These are phyloP conservation scores for Penicillium sp. DNA, from an alignment of 2,329 filamentous ascomycete genomes.

Conservation along the genomic window DNA sequence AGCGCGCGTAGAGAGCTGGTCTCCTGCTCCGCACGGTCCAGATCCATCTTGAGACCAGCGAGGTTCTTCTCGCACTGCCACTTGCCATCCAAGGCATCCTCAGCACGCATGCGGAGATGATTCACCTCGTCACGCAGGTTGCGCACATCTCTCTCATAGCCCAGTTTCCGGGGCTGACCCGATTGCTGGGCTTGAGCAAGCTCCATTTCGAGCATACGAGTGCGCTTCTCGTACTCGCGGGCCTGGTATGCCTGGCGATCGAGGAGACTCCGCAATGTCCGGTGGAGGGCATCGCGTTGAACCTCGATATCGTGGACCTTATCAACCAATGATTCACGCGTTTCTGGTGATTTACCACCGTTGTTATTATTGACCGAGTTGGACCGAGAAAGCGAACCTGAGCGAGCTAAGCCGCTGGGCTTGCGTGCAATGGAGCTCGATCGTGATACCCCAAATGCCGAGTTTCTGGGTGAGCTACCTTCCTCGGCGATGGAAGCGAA, in stretches of 20 bases:
- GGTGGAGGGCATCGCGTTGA: conserved; percentile 88
- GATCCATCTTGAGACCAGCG: conserved; percentile 86
- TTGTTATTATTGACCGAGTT: conserved; percentile 42
- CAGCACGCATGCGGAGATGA: conserved; percentile 76
- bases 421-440: conserved; percentile 66
- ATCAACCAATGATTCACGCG: conserved; percentile 69
- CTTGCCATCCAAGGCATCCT: conserved; percentile 92
- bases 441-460: conserved; percentile 55
- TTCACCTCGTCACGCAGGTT: conserved; percentile 81
- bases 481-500: conserved; percentile 64
- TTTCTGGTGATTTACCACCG: conserved; percentile 54
- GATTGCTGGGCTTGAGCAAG: conserved; percentile 67
- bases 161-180: conserved; percentile 67
- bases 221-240: conserved; percentile 77
- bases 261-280: conserved; percentile 78
- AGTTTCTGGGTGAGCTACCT: conserved; percentile 45
- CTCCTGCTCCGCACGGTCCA: conserved; percentile 92
- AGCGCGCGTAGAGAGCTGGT: conserved; percentile 77
- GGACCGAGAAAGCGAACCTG: conserved; percentile 59
- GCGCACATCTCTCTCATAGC: conserved; percentile 80
- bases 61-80: conserved; percentile 94
- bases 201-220: conserved; percentile 72
- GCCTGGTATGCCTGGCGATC: conserved; percentile 83
- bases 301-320: conserved; percentile 88
- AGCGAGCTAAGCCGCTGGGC: conserved; percentile 40